Conservation (phyloP, 805 yeast genomes). For the Kluyveromyces wickerhamii region DNA sequence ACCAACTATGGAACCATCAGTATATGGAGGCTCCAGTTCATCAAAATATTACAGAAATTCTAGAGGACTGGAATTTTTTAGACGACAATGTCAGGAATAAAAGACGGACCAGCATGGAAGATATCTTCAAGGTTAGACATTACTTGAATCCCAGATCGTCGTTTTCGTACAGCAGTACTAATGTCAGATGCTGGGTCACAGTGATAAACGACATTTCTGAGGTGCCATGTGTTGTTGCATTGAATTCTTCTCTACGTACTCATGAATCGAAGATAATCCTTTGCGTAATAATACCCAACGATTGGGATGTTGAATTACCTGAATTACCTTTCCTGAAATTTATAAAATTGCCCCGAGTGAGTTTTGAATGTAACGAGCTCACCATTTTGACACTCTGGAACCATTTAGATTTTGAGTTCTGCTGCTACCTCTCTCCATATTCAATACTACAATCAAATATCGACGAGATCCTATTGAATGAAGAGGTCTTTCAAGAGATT, state of each 20-base stretch:
- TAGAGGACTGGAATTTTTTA: constrained; percentile 16
- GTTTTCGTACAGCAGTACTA: constrained; percentile 23
- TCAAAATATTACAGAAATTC: constrained; percentile 9
- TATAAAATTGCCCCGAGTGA: constrained; percentile 1
- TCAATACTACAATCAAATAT: constrained; percentile 23
- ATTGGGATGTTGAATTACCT: constrained; percentile 14
- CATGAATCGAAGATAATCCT: constrained; percentile 4
- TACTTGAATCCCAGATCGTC: constrained; percentile 31
- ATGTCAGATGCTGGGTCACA: constrained; percentile 27
- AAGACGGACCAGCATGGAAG: constrained; percentile 27
- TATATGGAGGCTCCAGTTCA: not conserved
- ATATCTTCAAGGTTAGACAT: constrained; percentile 27
- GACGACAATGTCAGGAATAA: not conserved
- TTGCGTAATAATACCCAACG: constrained; percentile 8
- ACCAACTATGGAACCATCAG: constrained; percentile 5
- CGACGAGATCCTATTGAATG: constrained; percentile 23
- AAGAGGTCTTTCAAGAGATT: constrained; percentile 23
- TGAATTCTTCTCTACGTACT: constrained; percentile 2
- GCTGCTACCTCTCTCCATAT: constrained; percentile 27
- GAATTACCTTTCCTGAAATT: constrained; percentile 1
- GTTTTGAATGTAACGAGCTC: not conserved
- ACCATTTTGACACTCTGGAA: constrained; percentile 3
- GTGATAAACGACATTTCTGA: constrained; percentile 9
- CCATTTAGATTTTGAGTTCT: constrained; percentile 14
- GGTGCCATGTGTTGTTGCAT: constrained; percentile 2